Conservation (phyloP, 2,329 filamentous ascomycete species). For the Pseudopyrenochaeta lycopersici region DNA sequence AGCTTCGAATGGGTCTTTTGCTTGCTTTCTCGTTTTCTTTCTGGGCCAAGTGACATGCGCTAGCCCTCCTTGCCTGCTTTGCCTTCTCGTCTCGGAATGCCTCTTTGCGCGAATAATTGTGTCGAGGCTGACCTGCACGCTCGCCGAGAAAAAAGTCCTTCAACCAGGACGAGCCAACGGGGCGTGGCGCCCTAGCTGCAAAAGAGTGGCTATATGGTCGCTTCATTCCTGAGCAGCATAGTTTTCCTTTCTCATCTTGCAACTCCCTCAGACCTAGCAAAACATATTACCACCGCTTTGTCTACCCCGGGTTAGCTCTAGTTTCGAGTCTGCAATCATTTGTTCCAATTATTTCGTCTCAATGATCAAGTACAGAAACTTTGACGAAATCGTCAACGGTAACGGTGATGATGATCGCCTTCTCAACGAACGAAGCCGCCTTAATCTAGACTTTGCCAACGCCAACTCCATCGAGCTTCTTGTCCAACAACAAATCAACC, state of each 20-base stretch:
- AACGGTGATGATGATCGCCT: constrained; percentile 7
- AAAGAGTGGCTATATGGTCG: constrained; percentile 8
- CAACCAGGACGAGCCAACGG: not conserved
- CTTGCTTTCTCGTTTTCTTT: not conserved
- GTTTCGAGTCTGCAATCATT: not conserved
- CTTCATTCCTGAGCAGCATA: not conserved
- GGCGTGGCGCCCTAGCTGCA: constrained; percentile 1
- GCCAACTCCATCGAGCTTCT: constrained; percentile 5
- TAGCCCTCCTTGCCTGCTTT: constrained; percentile 31
- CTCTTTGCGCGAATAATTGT: constrained; percentile 12
- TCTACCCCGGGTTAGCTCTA: not conserved
- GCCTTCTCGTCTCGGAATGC: constrained; percentile 16
- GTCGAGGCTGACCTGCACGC: constrained; percentile 14
- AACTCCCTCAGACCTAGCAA: not conserved
- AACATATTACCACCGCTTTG: not conserved
- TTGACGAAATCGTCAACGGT: not conserved
- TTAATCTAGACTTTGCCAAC: not conserved
- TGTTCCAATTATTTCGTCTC: not conserved
- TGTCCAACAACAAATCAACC: constrained; percentile 14
- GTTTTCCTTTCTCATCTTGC: not conserved
- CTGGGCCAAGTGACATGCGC: not conserved
- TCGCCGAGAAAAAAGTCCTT: constrained; percentile 15
- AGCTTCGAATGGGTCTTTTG: too few species aligned
- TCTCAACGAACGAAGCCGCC: not conserved
- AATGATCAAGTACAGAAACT: constrained; percentile 6